These are phyloP conservation scores for Xylaria longipes DNA, from an alignment of 495 filamentous ascomycete genomes.

Conservation along the genomic window DNA sequence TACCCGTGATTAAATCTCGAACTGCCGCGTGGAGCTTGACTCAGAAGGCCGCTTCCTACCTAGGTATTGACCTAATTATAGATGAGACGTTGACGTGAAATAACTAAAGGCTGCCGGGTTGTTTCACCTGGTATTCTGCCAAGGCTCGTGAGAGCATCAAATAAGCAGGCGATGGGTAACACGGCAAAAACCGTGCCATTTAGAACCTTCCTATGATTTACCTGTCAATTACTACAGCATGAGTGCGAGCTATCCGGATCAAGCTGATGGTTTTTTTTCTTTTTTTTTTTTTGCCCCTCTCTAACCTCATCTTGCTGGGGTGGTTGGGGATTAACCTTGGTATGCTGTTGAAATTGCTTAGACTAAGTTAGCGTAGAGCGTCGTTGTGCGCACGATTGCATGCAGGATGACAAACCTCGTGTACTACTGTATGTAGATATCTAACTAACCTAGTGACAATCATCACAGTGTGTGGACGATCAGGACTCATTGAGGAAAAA, in stretches of 20 bases:
- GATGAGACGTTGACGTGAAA: slow-evolving; percentile 11
- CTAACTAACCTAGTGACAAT: not conserved
- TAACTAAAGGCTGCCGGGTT: not conserved
- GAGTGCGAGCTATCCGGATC: not conserved
- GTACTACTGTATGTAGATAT: not conserved
- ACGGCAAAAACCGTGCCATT: slow-evolving; percentile 2
- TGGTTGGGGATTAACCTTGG: not conserved
- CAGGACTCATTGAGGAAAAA: slow-evolving; percentile 7
- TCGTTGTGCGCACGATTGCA: not conserved
- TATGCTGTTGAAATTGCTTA: not conserved
- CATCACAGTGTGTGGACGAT: slow-evolving; percentile 5
- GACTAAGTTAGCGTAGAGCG: not conserved
- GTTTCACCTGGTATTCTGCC: slow-evolving; percentile 1
- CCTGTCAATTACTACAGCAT: not conserved
- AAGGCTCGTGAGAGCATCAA: not conserved
- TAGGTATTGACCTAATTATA: slow-evolving; percentile 20
- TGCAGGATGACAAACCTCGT: not conserved
- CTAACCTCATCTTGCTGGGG: not conserved
- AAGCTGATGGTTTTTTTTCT: not conserved
- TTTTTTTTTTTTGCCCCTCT: not conserved
- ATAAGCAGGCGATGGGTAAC: slow-evolving; percentile 1
- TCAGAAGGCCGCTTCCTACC: not conserved
- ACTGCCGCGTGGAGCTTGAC: not conserved
- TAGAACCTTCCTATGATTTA: not conserved
- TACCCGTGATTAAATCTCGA: not conserved